These are phyloP conservation scores for Globisporangium heterothallicum DNA, from an alignment of 352 stramenopile genomes.

Conservation along the genomic window DNA sequence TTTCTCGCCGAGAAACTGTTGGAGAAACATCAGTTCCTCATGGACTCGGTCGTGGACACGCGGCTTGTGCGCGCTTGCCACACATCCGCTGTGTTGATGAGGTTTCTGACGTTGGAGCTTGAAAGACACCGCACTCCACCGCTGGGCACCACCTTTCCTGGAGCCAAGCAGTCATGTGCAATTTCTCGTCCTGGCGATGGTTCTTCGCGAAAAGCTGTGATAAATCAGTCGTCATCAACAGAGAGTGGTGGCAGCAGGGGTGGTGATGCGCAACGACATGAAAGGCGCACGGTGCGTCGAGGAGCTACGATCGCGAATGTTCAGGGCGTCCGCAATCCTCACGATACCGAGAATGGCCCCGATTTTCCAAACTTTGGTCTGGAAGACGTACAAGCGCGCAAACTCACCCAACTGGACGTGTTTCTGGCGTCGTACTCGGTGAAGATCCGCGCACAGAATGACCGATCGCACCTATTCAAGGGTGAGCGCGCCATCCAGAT, in stretches of 20 bases:
- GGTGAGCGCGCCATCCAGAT: constrained; percentile 26
- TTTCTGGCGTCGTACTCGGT: constrained; percentile 30
- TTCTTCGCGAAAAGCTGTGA: constrained; percentile 5
- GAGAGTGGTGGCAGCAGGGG: neutral
- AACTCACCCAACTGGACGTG: constrained; percentile 15
- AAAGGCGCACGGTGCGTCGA: neutral
- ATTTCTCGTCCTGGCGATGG: neutral
- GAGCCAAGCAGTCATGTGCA: neutral
- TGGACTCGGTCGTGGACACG: constrained; percentile 60
- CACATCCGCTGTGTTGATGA: constrained; percentile 53
- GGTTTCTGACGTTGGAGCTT: constrained; percentile 50
- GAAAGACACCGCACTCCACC: constrained; percentile 6
- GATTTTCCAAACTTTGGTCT: neutral
- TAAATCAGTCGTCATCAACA: constrained; percentile 5
- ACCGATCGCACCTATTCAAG: constrained; percentile 26
- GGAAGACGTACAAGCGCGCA: neutral
- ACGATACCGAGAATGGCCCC: neutral
- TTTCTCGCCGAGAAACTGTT: constrained; percentile 41
- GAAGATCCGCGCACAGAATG: constrained; percentile 18
- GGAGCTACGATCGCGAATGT: constrained; percentile 1
- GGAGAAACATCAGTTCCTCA: constrained; percentile 62
- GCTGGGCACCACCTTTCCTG: neutral
- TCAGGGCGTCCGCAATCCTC: neutral
- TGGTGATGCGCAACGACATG: neutral
- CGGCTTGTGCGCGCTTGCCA: constrained; percentile 49